phyloP scores from a whole-genome alignment of 2,329 filamentous ascomycete species.

The Diaporthe eres region DNA sequence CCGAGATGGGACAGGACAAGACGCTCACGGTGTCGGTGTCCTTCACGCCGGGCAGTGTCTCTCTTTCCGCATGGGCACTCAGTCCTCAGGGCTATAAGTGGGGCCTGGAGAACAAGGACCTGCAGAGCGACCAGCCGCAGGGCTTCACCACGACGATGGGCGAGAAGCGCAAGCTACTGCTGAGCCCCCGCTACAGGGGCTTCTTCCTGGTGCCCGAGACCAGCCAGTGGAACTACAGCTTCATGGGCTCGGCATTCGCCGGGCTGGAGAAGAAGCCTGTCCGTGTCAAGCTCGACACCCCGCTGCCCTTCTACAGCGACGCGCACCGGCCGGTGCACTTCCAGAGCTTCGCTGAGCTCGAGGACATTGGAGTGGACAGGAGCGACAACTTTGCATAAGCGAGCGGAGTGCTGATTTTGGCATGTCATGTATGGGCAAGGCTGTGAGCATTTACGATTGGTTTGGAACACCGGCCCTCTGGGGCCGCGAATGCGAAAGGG shows the following conservation, averaged over 20 bases:
- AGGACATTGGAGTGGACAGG: slow-evolving; percentile 96
- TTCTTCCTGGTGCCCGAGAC: slow-evolving; percentile 97
- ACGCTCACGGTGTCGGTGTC: slow-evolving; percentile 95
- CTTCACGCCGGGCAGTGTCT: slow-evolving; percentile 97
- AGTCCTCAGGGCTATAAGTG: slow-evolving; percentile 95
- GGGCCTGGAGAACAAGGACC: slow-evolving; percentile 96
- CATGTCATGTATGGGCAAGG: background rate
- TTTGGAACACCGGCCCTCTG: background rate
- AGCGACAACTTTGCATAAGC: slow-evolving; percentile 90
- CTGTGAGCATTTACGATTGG: background rate
- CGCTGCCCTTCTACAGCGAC: slow-evolving; percentile 90
- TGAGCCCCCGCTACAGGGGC: slow-evolving; percentile 93
- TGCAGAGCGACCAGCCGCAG: slow-evolving; percentile 90
- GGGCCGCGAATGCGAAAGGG: background rate
- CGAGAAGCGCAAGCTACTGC: slow-evolving; percentile 92
- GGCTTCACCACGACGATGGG: slow-evolving; percentile 95
- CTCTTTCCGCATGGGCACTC: slow-evolving; percentile 91
- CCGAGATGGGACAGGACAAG: slow-evolving; percentile 85
- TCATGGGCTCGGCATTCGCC: slow-evolving; percentile 92
- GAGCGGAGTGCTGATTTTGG: background rate
- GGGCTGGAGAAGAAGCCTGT: slow-evolving; percentile 91
- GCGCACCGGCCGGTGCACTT: slow-evolving; percentile 95
- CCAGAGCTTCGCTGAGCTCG: slow-evolving; percentile 95
- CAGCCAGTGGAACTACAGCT: slow-evolving; percentile 96
- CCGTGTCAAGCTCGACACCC: slow-evolving; percentile 94